A percentile compares a stretch with the other conserved stretches of the same genome.
Evolutionary conservation across 2,329 filamentous ascomycete genomes (phyloP).

Genomic region (Scedosporium boydii): DNA sequence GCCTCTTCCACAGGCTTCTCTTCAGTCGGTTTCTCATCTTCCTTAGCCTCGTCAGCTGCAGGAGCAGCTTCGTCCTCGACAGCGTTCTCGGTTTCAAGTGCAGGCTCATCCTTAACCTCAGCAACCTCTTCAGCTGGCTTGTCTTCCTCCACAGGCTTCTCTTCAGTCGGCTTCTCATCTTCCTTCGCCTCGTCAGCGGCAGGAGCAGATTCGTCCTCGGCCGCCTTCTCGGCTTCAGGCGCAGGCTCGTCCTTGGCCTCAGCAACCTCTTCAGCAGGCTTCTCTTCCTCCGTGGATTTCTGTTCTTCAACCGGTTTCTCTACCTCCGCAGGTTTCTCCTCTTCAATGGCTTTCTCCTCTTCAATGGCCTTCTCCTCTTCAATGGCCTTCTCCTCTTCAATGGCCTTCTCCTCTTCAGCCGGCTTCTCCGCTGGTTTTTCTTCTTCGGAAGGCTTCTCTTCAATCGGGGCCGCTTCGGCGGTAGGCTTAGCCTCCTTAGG

Average conservation of each 20-base stretch:
- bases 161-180: background rate
- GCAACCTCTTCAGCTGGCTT: background rate
- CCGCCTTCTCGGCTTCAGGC: constrained; percentile 6
- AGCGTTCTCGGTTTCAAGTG: constrained; percentile 5
- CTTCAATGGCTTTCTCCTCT: too few relatives aligned
- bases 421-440: background rate
- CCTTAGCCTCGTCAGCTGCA: background rate
- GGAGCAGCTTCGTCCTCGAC: constrained; percentile 3
- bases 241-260: constrained; percentile 7
- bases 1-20: background rate
- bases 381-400: background rate
- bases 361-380: too few relatives aligned
- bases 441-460: background rate
- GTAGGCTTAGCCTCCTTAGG: background rate
- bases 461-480: background rate
- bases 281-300: background rate
- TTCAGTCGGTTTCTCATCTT: constrained; percentile 1
- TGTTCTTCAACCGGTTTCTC: background rate
- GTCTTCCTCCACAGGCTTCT: background rate
- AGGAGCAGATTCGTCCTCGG: background rate
- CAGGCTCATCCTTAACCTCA: constrained; percentile 7
- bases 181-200: constrained; percentile 1
- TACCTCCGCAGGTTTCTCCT: background rate
- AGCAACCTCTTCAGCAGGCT: background rate
- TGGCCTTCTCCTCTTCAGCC: background rate